These are phyloP conservation scores for Myxozyma monticola DNA, from an alignment of 805 yeast species.

Conservation along the genomic window DNA sequence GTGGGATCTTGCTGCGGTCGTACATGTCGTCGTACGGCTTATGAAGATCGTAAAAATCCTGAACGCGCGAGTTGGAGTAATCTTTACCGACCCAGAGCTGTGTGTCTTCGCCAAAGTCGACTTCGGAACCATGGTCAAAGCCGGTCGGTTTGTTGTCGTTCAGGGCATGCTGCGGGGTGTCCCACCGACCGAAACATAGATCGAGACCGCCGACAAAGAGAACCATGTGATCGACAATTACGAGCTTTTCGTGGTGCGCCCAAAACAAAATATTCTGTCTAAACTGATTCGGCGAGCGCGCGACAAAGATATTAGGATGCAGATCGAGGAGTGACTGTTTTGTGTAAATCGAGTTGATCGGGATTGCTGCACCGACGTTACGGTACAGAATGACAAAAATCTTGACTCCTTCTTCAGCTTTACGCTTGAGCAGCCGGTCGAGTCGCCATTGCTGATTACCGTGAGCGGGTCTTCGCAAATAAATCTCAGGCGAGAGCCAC, in stretches of 20 bases:
- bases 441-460: slow-evolving; percentile 93
- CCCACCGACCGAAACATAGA: slow-evolving; percentile 92
- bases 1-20: slow-evolving; percentile 73
- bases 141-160: slow-evolving; percentile 59
- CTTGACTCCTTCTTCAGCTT: slow-evolving; percentile 94
- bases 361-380: slow-evolving; percentile 89
- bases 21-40: slow-evolving; percentile 91
- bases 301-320: slow-evolving; percentile 81
- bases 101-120: slow-evolving; percentile 45
- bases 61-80: slow-evolving; percentile 91
- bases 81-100: slow-evolving; percentile 95
- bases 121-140: slow-evolving; percentile 27
- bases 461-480: slow-evolving; percentile 88
- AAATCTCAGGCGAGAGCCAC: slow-evolving; percentile 97
- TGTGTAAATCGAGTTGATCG: slow-evolving; percentile 91
- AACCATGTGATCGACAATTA: slow-evolving; percentile 80
- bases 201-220: slow-evolving; percentile 96
- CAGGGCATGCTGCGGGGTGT: slow-evolving; percentile 92
- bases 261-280: slow-evolving; percentile 91
- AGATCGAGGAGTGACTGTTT: slow-evolving; percentile 87
- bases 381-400: slow-evolving; percentile 88
- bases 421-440: slow-evolving; percentile 81
- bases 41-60: slow-evolving; percentile 78
- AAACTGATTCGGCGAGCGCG: slow-evolving; percentile 94
- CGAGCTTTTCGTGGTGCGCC: slow-evolving; percentile 98